Base-by-base conservation (phyloP, 169 alveolate genomes). In the Cryptosporidium muris region DNA sequence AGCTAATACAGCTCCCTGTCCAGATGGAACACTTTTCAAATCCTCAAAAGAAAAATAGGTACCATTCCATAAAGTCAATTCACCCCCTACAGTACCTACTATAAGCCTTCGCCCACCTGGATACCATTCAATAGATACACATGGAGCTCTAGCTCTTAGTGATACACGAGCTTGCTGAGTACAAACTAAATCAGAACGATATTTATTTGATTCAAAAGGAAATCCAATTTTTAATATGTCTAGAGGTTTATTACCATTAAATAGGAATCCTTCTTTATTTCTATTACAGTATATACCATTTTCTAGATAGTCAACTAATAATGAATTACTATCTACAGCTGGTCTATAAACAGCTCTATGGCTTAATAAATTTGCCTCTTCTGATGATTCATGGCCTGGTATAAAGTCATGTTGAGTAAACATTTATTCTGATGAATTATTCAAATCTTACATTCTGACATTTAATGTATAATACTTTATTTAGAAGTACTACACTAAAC, bases 41-140 rank as follows among this genome's bases (percentile, higher is more conserved):
- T 94, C 96, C 40, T 94, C 96, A 65, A 94, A 94, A 38, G 92
- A 92, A 74, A 94, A 94, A 48, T 91, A 88, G 9, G 88, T 63
- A 11, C 96, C 96, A 88, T 90, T 92, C 96, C 96, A 94, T 74
- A 94, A 91, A 45, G 92, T 91, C 43, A 94, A 80, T 66, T 94
- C 94, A 16, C 96, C 96, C 4, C 94, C 92, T 58, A 91, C 95
- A n/a, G 96, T 94, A 45, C 96, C 96, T 37, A 94, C 95, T 81
- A 94, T 66, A 49, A 94, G 89, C 51, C 93, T 88, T 89, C 92
- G 91, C 42, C 96, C 96, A 60, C 91, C 91, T 52, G 95, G 95
- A 82, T 93, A 93, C 95, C 95, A 94, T 82, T 89, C 64, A n/a
- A 91, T 66, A 64, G 81, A 89, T 54, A 40, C 88, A 66, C 66